These are phyloP conservation scores for Phaeodactylum tricornutum DNA, from an alignment of 108 stramenopile genomes.

Conservation along the genomic window DNA sequence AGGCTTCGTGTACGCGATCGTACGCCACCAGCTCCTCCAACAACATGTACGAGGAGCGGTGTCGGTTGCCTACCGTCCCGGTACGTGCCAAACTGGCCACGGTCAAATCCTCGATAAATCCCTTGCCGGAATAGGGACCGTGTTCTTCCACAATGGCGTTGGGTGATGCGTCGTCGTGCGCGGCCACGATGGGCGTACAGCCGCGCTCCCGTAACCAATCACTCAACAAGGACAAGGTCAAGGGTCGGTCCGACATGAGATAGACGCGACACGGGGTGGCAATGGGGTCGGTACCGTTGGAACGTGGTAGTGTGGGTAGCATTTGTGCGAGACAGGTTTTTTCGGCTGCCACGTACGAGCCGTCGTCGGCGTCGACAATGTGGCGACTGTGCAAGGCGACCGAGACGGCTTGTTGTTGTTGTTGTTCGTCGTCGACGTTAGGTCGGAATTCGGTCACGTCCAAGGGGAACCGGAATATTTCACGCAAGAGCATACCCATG, in stretches of 20 bases:
- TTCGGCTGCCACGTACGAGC: conserved; percentile 32
- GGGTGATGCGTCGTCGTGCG: background rate
- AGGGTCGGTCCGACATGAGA: conserved; percentile 19
- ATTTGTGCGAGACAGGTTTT: conserved; percentile 9
- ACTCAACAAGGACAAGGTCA: conserved; percentile 9
- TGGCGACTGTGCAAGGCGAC: conserved; percentile 23
- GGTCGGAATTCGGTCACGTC: background rate
- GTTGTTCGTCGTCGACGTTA: background rate
- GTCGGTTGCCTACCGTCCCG: conserved; percentile 11
- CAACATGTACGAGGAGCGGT: conserved; percentile 12
- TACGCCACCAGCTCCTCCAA: conserved; percentile 16
- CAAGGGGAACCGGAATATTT: too few relatives aligned
- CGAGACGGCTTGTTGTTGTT: background rate
- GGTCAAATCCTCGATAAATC: conserved; percentile 18
- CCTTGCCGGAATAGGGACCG: conserved; percentile 16
- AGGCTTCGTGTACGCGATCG: background rate
- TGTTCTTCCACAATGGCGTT: conserved; percentile 11
- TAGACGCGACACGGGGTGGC: conserved; percentile 8
- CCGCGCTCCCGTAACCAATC: conserved; percentile 5
- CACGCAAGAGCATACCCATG: conserved; percentile 11
- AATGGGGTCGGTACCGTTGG: background rate
- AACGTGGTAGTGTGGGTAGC: background rate
- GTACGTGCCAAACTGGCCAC: conserved; percentile 8
- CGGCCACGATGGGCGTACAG: background rate
- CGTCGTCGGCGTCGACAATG: conserved; percentile 31